A percentile compares a stretch with the other conserved stretches of the same genome.
Conservation (phyloP, 2,329 filamentous ascomycete species). For the Pseudopyricularia javanii region DNA sequence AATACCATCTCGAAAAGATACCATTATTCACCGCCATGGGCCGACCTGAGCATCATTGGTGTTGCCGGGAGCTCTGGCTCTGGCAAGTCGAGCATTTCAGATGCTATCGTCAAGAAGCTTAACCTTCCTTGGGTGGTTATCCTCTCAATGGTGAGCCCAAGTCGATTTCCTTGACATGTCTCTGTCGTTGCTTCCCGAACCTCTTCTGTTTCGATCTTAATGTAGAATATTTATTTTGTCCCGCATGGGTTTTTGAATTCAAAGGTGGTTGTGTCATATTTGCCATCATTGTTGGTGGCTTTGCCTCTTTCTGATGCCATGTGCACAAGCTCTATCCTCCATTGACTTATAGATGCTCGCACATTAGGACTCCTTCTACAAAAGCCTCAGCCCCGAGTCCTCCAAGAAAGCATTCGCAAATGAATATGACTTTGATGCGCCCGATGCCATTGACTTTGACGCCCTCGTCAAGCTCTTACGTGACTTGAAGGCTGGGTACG, state of each 20-base stretch:
- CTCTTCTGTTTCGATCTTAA: background rate
- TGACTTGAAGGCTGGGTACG: conserved; percentile 85
- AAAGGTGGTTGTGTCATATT: too few relatives aligned
- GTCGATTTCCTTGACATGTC: background rate
- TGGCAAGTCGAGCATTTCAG: conserved; percentile 82
- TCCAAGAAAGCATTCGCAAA: conserved; percentile 74
- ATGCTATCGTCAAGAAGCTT: conserved; percentile 79
- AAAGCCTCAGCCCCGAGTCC: conserved; percentile 68
- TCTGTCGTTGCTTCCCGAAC: background rate
- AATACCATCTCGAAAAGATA: conserved; percentile 43
- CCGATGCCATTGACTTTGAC: conserved; percentile 88
- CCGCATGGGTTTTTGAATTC: too few relatives aligned
- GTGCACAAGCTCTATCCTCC: background rate
- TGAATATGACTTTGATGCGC: conserved; percentile 93
- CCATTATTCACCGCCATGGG: conserved; percentile 91
- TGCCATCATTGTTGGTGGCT: too few relatives aligned
- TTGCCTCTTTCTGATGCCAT: background rate
- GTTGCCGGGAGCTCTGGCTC: conserved; percentile 93
- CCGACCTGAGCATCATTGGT: conserved; percentile 89
- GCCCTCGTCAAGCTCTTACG: conserved; percentile 64
- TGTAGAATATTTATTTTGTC: too few relatives aligned
- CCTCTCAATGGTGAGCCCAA: conserved; percentile 70
- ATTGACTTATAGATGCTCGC: background rate
- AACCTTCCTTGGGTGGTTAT: conserved; percentile 98
- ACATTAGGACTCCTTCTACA: conserved; percentile 87